Base-by-base conservation (phyloP, 1,284 basidiomycete species). In the Tilletia indica region DNA sequence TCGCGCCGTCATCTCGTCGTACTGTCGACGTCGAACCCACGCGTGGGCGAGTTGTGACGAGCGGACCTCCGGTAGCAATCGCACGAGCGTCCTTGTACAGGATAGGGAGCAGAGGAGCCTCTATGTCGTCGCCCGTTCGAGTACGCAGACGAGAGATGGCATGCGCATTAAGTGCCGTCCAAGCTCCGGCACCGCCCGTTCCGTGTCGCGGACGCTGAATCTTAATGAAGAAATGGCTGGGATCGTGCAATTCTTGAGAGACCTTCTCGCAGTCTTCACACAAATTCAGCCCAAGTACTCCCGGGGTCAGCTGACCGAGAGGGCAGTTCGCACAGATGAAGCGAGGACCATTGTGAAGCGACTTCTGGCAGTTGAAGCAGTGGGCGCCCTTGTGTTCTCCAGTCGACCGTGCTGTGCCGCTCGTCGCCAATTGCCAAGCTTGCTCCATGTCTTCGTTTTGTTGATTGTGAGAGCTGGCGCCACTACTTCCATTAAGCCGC, bases 191-290 rank as follows among this genome's bases (percentile, higher is more conserved):
- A 21, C 70, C 70, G 21, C 61, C 56, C 14, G 61, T 66, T 3
- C 51, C 48, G 19, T 51, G 3, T 14, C 38, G 70, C 34, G 48
- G 39, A 8, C 48, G 14, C 8, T 54, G 39, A 12, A 74, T 72
- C 68, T 74, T 74, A 68, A 74, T 56, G 72, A 74, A 74, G 71
- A 74, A 73, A 49, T 74, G 73, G 45, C 68, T 38, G 16, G 73
- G 73, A 38, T 74, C 73, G 58, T 74, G 73, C 38, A 73, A 42
- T 38, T 69, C 47, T 5, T 74, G 54, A 8, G 73, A 74, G 48
- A 67, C 42, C 36, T 25, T 21, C 63, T 73, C 70, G 64, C 73
- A 74, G 11, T 56, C 48, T 19, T 58, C 34, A 34, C 73, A 74
- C 12, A 74, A 49, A 19, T 72, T 74, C 72, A 67, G 73, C 3